Evolutionary conservation across 768 basidiomycete species (phyloP).

Genomic region (Gymnopilus dilepis): DNA sequence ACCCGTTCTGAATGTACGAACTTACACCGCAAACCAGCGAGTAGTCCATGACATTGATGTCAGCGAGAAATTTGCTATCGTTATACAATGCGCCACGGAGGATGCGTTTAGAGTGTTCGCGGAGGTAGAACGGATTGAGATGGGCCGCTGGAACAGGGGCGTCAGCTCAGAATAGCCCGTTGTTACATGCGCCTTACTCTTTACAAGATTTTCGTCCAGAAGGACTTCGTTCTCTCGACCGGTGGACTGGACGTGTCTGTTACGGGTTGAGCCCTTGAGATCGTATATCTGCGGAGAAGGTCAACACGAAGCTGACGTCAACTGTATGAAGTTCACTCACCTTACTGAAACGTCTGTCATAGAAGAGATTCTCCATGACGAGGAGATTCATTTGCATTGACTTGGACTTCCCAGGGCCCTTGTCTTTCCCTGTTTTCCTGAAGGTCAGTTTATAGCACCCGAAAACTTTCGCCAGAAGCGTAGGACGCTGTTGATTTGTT

Average conservation of each 20-base stretch:
- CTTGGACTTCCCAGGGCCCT: conserved; percentile 67
- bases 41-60: conserved; percentile 98
- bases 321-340: conserved; percentile 44
- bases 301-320: conserved; percentile 42
- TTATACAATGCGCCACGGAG: conserved; percentile 90
- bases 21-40: conserved; percentile 85
- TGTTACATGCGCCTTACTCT: conserved; percentile 55
- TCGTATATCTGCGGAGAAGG: conserved; percentile 79
- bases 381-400: conserved; percentile 93
- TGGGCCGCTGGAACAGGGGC: conserved; percentile 66
- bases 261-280: conserved; percentile 93
- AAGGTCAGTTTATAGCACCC: conserved; percentile 96
- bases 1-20: no score
- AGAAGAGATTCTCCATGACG: conserved; percentile 98
- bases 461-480: conserved; percentile 93
- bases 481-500: conserved; percentile 70
- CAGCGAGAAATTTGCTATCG: conserved; percentile 93
- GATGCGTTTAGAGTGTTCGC: conserved; percentile 96
- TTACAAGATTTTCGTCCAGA: conserved; percentile 93
- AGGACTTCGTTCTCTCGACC: conserved; percentile 92
- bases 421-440: conserved; percentile 78
- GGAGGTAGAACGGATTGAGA: conserved; percentile 87
- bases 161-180: conserved; percentile 8
- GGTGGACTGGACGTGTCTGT: conserved; percentile 90
- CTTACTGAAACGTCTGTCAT: conserved; percentile 89